Evolutionary conservation across 2,329 filamentous ascomycete species (phyloP), one percentile per base, ranked within the genome.

Genomic region (Calonectria multiphialidica): DNA sequence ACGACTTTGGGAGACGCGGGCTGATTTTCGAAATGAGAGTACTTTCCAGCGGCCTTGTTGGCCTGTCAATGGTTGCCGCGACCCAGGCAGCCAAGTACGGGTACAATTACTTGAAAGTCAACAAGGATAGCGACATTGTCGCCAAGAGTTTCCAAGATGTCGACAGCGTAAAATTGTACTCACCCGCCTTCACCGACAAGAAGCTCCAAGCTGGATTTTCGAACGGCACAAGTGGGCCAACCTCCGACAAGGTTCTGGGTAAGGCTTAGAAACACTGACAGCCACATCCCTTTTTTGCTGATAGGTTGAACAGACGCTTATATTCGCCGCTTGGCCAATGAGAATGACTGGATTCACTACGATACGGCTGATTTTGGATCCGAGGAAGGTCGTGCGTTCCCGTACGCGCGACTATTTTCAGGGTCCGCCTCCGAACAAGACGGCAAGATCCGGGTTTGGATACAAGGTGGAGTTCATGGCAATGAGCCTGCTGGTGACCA

Each of bases 401-500:
- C 76, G 1, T 78, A 75, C 5, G 66, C 78, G 0, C 73, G 61
- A 5, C 68, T 78, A 1, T 75, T 66, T 1, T 53, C 61, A 25
- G 47, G 44, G 12, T 62, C 21, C n/a, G 23, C 35, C 9, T 13
- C 21, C 9, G 30, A 49, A 7, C 25, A 47, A 13, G 37, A 33
- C 3, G 49, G 67, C 18, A 83, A 82, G 72, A 70, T 82, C 5
- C 77, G 81, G 15, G 74, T 83, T 16, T 83, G 78, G 75, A 61
- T 83, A 5, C 80, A 83, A 37, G 81, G 77, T n/a, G 79, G 76
- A 3, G 81, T 81, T 0, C 81, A 83, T 15, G 81, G 81, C 23
- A 82, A 83, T 8, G 81, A 82, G 23, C 81, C 81, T 0, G 81
- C 76, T 0, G 81, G 81, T 3, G 81, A 83, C 35, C 77, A 83